Evolutionary conservation across 345 rosid species (phyloP), one percentile per base, ranked within the genome.

Genomic region (Pugionium cornutum): DNA sequence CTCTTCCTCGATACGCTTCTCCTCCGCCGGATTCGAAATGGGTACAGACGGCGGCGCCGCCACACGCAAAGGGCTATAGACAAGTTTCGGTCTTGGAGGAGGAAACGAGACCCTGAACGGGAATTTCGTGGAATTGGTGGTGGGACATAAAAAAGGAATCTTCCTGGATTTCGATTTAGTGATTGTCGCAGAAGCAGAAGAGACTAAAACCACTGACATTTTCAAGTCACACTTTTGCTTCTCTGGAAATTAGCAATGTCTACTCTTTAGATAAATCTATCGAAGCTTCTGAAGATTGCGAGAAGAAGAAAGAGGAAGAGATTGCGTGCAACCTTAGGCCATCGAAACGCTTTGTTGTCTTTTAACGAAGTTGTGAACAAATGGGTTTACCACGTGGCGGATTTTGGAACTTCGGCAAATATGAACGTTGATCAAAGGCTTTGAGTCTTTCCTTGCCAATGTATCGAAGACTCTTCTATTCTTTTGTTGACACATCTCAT

Each of bases 11-110:
- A 75, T 61, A 40, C 56, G 48, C 7, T 70, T 84, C 62, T 55
- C 77, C 42, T 79, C 68, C 33, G 73, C 75, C 34, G 72, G 58
- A 53, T 76, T 80, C 51, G 81, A 58, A 8, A 77, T 45, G 26
- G 91, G 78, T 1, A 72, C 67, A 0, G 86, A 75, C 37, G 86
- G 81, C 2, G 89, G 86, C 40, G 96, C 89, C 9, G 89, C 88
- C 6, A 85, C 89, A 3, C 75, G 81, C 7, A 85, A 36, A 44
- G 83, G 81, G 53, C 7, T 26, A 37, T 36, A 4, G 10, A 58
- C 5, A 58, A 62, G 49, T 28, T 37, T 53, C 32, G 26, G 26
- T 58, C 42, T 8, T 44, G 2, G 70, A 46, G 67, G 72, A 44
- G 53, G 67, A 61, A 56, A 0, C 2, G 69, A 48, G 64, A 74